Conservation (phyloP, 148 eudicot genomes). For the Rhododendron ovatum region DNA sequence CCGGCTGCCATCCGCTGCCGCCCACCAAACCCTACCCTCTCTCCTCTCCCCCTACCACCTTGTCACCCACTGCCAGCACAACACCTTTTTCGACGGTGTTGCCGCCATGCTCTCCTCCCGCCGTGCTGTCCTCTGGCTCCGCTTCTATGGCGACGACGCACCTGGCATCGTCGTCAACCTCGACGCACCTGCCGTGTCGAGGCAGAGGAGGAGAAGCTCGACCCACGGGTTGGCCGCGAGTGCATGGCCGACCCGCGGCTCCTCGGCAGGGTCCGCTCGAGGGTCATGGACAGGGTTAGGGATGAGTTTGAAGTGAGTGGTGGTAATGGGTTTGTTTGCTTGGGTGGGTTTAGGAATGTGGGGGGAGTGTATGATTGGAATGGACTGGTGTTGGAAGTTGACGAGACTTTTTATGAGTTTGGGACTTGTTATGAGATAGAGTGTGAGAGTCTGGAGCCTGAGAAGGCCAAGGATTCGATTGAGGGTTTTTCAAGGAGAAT, state of each 20-base stretch:
- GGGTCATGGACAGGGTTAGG: slow-evolving; percentile 62
- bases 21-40: slow-evolving; percentile 45
- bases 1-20: slow-evolving; percentile 39
- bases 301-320: slow-evolving; percentile 57
- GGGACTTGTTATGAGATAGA: slow-evolving; percentile 80
- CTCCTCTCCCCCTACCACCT: slow-evolving; percentile 48
- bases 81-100: slow-evolving; percentile 73
- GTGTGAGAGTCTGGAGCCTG: slow-evolving; percentile 77
- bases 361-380: slow-evolving; percentile 74
- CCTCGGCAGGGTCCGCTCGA: slow-evolving; percentile 38
- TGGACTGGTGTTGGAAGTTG: slow-evolving; percentile 66
- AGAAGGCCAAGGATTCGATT: slow-evolving; percentile 58
- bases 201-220: slow-evolving; percentile 80
- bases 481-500: slow-evolving; percentile 59
- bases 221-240: slow-evolving; percentile 40
- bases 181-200: slow-evolving; percentile 70
- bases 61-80: slow-evolving; percentile 60
- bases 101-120: slow-evolving; percentile 47
- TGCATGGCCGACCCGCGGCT: slow-evolving; percentile 42
- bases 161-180: slow-evolving; percentile 57
- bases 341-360: slow-evolving; percentile 84
- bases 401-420: slow-evolving; percentile 66
- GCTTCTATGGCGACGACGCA: slow-evolving; percentile 51
- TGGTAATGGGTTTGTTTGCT: slow-evolving; percentile 43
- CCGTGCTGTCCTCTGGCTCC: slow-evolving; percentile 66